Conservation (phyloP, 768 basidiomycete genomes). For the Coprinopsis marcescibilis region DNA sequence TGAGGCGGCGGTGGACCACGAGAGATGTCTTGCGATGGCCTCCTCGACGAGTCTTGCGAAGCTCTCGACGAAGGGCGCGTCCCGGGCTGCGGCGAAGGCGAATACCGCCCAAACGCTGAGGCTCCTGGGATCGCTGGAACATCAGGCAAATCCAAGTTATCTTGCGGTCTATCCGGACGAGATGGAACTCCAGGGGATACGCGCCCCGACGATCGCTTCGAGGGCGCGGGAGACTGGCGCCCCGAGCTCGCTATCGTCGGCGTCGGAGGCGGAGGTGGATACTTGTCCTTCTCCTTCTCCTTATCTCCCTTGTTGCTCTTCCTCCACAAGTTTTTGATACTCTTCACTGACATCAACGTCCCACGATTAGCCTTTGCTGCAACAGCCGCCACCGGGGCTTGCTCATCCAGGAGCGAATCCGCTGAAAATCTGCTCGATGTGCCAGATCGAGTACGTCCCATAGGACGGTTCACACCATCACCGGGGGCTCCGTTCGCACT, state of each 20-base stretch:
- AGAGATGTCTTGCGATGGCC: not conserved
- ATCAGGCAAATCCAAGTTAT: constrained; percentile 31
- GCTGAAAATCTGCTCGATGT: constrained; percentile 69
- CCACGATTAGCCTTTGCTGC: constrained; percentile 37
- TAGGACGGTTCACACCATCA: constrained; percentile 6
- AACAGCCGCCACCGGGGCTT: constrained; percentile 18
- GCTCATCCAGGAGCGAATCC: constrained; percentile 53
- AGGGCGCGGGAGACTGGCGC: constrained; percentile 27
- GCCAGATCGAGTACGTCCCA: constrained; percentile 18
- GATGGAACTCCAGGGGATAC: constrained; percentile 30
- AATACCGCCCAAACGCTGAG: constrained; percentile 21
- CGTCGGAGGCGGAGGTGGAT: constrained; percentile 36
- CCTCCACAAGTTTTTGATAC: constrained; percentile 73
- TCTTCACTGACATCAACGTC: constrained; percentile 68
- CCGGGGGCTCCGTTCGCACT: constrained; percentile 10
- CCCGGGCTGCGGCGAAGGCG: constrained; percentile 21
- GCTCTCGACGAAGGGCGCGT: constrained; percentile 1
- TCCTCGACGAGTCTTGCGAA: constrained; percentile 1
- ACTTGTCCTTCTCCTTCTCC: constrained; percentile 7
- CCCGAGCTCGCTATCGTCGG: constrained; percentile 30
- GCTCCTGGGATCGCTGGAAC: constrained; percentile 15
- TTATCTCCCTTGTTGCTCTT: constrained; percentile 48
- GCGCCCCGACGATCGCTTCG: constrained; percentile 19
- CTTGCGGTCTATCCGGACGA: constrained; percentile 32
- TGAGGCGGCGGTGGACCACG: not conserved